These are phyloP conservation scores for Colletotrichum sp. DNA, from an alignment of 2,329 filamentous ascomycete species.

Conservation along the genomic window DNA sequence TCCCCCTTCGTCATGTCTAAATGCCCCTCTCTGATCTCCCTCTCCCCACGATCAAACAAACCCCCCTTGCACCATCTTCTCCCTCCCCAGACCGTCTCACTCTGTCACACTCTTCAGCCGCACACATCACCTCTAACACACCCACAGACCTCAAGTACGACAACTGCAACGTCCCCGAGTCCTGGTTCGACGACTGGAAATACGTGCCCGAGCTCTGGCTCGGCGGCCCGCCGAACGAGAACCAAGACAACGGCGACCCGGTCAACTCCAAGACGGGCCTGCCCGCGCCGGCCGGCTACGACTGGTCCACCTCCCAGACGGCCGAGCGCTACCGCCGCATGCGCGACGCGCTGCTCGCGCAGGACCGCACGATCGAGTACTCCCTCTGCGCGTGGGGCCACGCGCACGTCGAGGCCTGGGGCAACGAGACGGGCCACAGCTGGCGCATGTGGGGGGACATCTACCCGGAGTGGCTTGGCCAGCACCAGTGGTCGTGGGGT, in stretches of 20 bases:
- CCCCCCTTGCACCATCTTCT: not conserved
- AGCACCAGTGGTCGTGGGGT: slow-evolving; percentile 27
- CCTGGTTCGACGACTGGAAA: slow-evolving; percentile 40
- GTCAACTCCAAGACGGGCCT: slow-evolving; percentile 32
- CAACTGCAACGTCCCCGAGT: slow-evolving; percentile 51
- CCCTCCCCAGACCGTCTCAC: not conserved
- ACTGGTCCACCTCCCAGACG: slow-evolving; percentile 53
- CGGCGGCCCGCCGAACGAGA: slow-evolving; percentile 33
- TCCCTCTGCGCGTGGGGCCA: slow-evolving; percentile 60
- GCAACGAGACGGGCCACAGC: slow-evolving; percentile 49
- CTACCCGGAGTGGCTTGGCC: slow-evolving; percentile 36
- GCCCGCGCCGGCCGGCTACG: slow-evolving; percentile 51
- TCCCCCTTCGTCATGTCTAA: not conserved
- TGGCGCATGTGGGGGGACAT: slow-evolving; percentile 53
- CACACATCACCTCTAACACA: not conserved
- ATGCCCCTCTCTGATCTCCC: not conserved
- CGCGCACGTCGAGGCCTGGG: slow-evolving; percentile 55
- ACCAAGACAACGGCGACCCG: slow-evolving; percentile 25
- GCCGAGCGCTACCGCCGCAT: slow-evolving; percentile 52
- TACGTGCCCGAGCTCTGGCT: slow-evolving; percentile 28
- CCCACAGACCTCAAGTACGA: slow-evolving; percentile 59
- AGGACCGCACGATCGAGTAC: slow-evolving; percentile 52
- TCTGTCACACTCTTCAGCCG: not conserved
- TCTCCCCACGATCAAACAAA: not conserved
- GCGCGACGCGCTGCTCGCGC: slow-evolving; percentile 53